phyloP scores from a whole-genome alignment of 306 rosid species.

The Vigna trinervia region DNA sequence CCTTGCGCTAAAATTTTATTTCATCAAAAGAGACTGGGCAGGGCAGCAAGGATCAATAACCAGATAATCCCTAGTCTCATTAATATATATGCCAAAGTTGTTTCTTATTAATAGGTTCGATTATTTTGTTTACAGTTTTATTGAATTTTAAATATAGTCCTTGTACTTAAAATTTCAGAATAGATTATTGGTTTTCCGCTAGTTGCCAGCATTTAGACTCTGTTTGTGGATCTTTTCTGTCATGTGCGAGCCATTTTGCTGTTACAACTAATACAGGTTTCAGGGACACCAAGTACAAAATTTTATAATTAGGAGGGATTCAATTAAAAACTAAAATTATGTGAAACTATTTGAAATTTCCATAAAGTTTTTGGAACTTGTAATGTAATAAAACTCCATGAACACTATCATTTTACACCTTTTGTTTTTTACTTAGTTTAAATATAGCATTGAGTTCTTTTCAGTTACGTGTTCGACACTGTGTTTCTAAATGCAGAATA shows the following conservation, averaged over 20 bases:
- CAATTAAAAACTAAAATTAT: not conserved
- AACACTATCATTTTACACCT: not conserved
- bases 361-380: no score
- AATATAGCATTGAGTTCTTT: constrained; percentile 3
- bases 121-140: not conserved
- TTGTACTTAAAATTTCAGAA: not conserved
- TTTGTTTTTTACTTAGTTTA: not conserved
- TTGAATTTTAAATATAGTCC: not conserved
- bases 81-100: not conserved
- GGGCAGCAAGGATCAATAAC: not conserved
- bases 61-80: not conserved
- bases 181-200: not conserved
- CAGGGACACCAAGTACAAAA: not conserved
- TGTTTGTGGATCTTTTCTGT: not conserved
- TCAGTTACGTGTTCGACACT: constrained; percentile 7
- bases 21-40: not conserved
- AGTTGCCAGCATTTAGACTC: not conserved
- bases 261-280: not conserved
- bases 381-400: not conserved
- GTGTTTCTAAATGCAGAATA: constrained; percentile 4
- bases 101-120: not conserved
- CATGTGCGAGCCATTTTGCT: constrained; percentile 7
- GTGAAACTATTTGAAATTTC: not conserved
- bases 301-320: not conserved
- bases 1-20: constrained; percentile 12